phyloP scores from a whole-genome alignment of 495 filamentous ascomycete genomes.

The Penicillium egyptiacum region DNA sequence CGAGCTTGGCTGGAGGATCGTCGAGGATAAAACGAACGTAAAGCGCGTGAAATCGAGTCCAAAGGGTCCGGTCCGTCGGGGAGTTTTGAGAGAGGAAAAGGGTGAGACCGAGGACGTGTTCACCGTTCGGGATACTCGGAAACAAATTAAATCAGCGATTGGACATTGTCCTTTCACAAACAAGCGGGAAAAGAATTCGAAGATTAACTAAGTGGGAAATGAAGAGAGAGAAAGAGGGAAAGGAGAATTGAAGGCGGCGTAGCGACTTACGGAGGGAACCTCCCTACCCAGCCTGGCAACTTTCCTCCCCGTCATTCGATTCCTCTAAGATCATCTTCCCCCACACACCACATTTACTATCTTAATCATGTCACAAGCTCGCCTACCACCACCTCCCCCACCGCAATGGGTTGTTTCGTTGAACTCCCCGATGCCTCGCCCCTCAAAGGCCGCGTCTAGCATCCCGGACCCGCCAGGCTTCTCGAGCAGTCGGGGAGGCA shows the following conservation, averaged over 20 bases:
- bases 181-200: constrained; percentile 10
- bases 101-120: constrained; percentile 18
- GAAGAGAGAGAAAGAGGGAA: constrained; percentile 14
- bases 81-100: constrained; percentile 20
- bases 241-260: constrained; percentile 29
- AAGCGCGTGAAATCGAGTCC: not conserved
- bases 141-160: constrained; percentile 17
- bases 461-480: constrained; percentile 90
- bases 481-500: constrained; percentile 52
- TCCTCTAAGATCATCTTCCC: constrained; percentile 9
- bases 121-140: constrained; percentile 22
- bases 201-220: constrained; percentile 8
- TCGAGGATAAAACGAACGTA: not conserved
- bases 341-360: constrained; percentile 3
- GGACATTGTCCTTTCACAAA: constrained; percentile 15
- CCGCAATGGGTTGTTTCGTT: constrained; percentile 83
- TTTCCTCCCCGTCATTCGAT: not conserved
- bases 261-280: constrained; percentile 29
- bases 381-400: constrained; percentile 50
- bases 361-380: constrained; percentile 31
- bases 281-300: constrained; percentile 12
- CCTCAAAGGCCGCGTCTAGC: constrained; percentile 55
- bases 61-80: constrained; percentile 14
- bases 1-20: constrained; percentile 5
- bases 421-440: constrained; percentile 60